These are phyloP conservation scores for Colletotrichum cordylinicola DNA, from an alignment of 2,329 filamentous ascomycete species.

Conservation along the genomic window DNA sequence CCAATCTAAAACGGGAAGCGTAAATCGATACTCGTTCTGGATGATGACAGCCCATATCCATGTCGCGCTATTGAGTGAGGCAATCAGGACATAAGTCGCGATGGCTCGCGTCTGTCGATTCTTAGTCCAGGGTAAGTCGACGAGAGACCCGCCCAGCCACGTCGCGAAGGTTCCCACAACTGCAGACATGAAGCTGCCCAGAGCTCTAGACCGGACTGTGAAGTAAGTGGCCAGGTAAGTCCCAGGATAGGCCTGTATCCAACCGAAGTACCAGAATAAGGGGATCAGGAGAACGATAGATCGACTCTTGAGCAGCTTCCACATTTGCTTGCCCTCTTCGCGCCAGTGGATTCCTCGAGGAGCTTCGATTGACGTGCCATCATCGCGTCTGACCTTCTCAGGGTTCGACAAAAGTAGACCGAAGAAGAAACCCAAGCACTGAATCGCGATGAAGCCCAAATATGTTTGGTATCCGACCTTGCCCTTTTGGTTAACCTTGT, in stretches of 20 bases:
- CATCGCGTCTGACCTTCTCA: slow-evolving; percentile 46
- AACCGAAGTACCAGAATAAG: slow-evolving; percentile 39
- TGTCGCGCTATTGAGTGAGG: slow-evolving; percentile 44
- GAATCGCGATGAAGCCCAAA: slow-evolving; percentile 51
- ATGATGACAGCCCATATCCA: slow-evolving; percentile 54
- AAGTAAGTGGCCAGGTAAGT: slow-evolving; percentile 48
- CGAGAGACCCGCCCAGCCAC: slow-evolving; percentile 39
- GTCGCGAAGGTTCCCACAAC: slow-evolving; percentile 43
- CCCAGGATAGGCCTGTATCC: slow-evolving; percentile 44
- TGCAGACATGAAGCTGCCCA: slow-evolving; percentile 38
- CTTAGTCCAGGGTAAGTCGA: slow-evolving; percentile 43
- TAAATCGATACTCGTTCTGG: slow-evolving; percentile 50
- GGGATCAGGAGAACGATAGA: slow-evolving; percentile 28
- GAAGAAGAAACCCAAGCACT: slow-evolving; percentile 48
- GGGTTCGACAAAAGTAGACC: slow-evolving; percentile 49
- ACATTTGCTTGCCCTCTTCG: slow-evolving; percentile 38
- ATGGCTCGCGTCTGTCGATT: slow-evolving; percentile 44
- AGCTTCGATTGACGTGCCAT: slow-evolving; percentile 41
- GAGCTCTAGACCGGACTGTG: slow-evolving; percentile 43
- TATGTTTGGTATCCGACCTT: slow-evolving; percentile 45
- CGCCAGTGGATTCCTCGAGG: slow-evolving; percentile 25
- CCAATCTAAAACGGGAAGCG: slow-evolving; percentile 49
- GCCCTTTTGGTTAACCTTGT: slow-evolving; percentile 38
- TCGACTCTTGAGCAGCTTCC: slow-evolving; percentile 34
- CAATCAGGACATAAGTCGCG: slow-evolving; percentile 43